Base-by-base conservation (phyloP, 148 eudicot genomes). In the Vaccinium corymbosum region DNA sequence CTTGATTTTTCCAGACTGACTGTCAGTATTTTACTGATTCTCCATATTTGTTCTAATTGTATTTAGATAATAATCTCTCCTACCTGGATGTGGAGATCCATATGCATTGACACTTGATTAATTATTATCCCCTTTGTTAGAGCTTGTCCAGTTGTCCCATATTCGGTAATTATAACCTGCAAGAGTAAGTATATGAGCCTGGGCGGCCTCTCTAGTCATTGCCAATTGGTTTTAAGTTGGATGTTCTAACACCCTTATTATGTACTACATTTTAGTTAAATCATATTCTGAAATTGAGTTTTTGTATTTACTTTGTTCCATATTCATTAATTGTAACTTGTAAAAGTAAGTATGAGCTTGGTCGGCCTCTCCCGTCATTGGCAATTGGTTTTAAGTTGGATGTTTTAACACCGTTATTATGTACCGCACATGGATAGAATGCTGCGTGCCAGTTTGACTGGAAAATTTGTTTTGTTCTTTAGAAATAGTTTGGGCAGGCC, bases 1-100 rank as follows among this genome's bases (percentile, higher is more conserved):
- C 62, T 78, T 78, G 46, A 0, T 35, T 83, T 74, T 7, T 64
- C 19, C 4, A 49, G 38, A 83, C 20, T 5, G 76, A 64, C 27
- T 61, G 38, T 35, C 22, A 79, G 25, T 79, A 25, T 13, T 77
- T 53, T 78, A 27, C 20, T 19, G 22, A 10, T 27, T 82, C 48
- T 32, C 27, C 3, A 12, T 53, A 19, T 14, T 32, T 50, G 32
- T 70, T n/a, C 51, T 56, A 55, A 32, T 50, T 53, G 27, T 46
- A 6, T 35, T 64, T 66, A 48, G 19, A 48, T 80, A n/a, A 85
- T 27, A 81, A 50, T 59, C 66, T 74, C 76, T 19, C 52, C 57
- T 76, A 11, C 6, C 35, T 11, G 32, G 29, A 49, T 76, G 7
- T 76, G 3, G 56, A 76, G 56, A 76, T 49, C 55, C 22, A 49